phyloP scores from a whole-genome alignment of 1,139 yeast genomes.

The Spencermartinsiella ligniputridi region DNA sequence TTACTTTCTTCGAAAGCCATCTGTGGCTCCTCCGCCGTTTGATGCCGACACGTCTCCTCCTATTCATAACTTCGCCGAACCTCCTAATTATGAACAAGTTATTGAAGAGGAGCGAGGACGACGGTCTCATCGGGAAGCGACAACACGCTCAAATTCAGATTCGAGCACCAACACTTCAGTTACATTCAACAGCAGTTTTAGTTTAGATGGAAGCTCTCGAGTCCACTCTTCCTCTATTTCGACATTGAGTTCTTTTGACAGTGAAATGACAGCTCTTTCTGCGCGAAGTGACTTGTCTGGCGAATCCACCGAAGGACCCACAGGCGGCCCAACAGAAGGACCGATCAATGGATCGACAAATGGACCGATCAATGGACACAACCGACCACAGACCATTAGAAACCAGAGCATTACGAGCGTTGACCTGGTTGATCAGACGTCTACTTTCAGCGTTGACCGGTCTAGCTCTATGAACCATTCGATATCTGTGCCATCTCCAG shows the following conservation, averaged over 20 bases:
- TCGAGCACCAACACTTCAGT: not conserved
- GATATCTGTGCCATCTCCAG: constrained; percentile 8
- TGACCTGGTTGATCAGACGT: constrained; percentile 18
- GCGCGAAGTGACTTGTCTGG: too few relatives aligned
- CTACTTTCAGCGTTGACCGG: not conserved
- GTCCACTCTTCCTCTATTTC: not conserved
- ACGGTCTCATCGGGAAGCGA: not conserved
- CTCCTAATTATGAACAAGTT: constrained; percentile 17
- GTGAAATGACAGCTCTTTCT: not conserved
- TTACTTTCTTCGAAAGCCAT: constrained; percentile 40
- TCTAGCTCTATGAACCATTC: not conserved
- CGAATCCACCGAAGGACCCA: not conserved
- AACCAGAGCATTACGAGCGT: constrained; percentile 15
- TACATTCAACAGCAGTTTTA: not conserved
- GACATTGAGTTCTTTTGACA: not conserved
- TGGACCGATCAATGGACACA: not conserved
- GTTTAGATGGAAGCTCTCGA: not conserved
- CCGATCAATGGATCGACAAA: constrained; percentile 1
- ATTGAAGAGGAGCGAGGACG: not conserved
- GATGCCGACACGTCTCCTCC: constrained; percentile 21
- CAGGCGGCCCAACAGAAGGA: constrained; percentile 1
- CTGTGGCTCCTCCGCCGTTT: constrained; percentile 44
- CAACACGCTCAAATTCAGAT: not conserved
- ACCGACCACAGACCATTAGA: not conserved
- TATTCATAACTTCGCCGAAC: constrained; percentile 3